Conservation (phyloP, 2,329 filamentous ascomycete genomes). For the Cercospora nicotianae region DNA sequence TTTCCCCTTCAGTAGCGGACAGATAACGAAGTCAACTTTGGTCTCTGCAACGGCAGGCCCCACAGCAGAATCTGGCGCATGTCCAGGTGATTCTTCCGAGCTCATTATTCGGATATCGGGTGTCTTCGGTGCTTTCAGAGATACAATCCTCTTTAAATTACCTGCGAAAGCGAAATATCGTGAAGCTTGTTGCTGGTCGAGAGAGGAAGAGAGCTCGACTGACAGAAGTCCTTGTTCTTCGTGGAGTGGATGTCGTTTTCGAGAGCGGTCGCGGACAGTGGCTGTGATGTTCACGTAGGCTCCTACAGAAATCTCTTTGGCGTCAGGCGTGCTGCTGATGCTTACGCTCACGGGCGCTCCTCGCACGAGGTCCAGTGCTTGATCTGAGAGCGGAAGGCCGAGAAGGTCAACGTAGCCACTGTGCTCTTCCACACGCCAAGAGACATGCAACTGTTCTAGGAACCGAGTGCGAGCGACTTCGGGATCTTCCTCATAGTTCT, state of each 20-base stretch:
- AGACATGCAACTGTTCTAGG: conserved; percentile 24
- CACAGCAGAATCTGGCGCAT: not conserved
- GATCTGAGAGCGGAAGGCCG: conserved; percentile 19
- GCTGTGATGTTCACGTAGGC: conserved; percentile 22
- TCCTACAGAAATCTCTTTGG: conserved; percentile 11
- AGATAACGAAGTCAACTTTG: conserved; percentile 28
- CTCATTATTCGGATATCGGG: not conserved
- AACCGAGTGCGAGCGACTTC: conserved; percentile 22
- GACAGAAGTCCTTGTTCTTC: not conserved
- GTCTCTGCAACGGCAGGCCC: conserved; percentile 5
- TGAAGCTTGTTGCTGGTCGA: conserved; percentile 17
- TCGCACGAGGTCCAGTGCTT: conserved; percentile 22
- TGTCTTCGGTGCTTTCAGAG: not conserved
- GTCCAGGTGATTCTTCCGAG: conserved; percentile 1
- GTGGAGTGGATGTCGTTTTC: conserved; percentile 2
- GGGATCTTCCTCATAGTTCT: conserved; percentile 17
- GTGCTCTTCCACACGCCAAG: conserved; percentile 27
- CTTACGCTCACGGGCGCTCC: conserved; percentile 20
- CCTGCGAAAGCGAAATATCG: conserved; percentile 26
- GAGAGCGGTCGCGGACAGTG: conserved; percentile 16
- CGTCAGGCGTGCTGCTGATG: not conserved
- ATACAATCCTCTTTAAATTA: conserved; percentile 22
- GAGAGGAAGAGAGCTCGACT: conserved; percentile 11
- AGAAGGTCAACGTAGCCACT: conserved; percentile 28
- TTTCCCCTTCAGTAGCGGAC: conserved; percentile 26